Percentiles rank a stretch among this genome's conserved stretches.
These are phyloP conservation scores for Gossypium bickii DNA, from an alignment of 345 rosid genomes.

Conservation along the genomic window DNA sequence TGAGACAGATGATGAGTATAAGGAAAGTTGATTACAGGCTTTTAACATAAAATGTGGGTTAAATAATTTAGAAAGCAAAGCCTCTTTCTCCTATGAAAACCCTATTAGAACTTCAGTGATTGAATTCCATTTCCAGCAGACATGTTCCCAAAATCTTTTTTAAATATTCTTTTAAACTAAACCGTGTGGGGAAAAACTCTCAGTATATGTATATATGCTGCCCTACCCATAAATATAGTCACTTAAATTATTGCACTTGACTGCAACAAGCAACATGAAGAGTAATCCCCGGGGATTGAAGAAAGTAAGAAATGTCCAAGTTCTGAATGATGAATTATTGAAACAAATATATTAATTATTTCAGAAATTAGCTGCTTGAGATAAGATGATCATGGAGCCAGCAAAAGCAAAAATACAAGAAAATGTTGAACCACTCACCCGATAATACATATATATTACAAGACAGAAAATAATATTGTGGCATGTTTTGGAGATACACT, in stretches of 20 bases:
- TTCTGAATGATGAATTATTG: background rate
- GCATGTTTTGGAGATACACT: conserved; percentile 19
- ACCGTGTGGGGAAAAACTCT: background rate
- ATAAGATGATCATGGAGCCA: background rate
- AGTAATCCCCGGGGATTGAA: background rate
- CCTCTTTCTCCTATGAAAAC: conserved; percentile 22
- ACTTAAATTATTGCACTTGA: conserved; percentile 16
- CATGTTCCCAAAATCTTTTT: conserved; percentile 8
- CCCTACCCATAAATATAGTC: conserved; percentile 22
- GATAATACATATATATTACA: background rate
- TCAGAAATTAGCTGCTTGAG: background rate
- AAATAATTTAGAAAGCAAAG: conserved; percentile 27
- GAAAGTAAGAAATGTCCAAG: background rate
- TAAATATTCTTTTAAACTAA: background rate
- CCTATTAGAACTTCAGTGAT: conserved; percentile 16
- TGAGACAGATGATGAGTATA: conserved; percentile 11
- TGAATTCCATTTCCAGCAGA: conserved; percentile 22
- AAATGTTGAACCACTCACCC: conserved; percentile 12
- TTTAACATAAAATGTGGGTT: conserved; percentile 27
- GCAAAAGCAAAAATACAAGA: background rate
- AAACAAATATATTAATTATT: background rate
- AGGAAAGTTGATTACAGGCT: conserved; percentile 29
- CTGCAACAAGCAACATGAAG: conserved; percentile 6
- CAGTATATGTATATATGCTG: conserved; percentile 7
- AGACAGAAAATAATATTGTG: background rate